Evolutionary conservation across 129 eudicot genomes (phyloP), one percentile per base, ranked within the genome.

Genomic region (Tanacetum coccineum): DNA sequence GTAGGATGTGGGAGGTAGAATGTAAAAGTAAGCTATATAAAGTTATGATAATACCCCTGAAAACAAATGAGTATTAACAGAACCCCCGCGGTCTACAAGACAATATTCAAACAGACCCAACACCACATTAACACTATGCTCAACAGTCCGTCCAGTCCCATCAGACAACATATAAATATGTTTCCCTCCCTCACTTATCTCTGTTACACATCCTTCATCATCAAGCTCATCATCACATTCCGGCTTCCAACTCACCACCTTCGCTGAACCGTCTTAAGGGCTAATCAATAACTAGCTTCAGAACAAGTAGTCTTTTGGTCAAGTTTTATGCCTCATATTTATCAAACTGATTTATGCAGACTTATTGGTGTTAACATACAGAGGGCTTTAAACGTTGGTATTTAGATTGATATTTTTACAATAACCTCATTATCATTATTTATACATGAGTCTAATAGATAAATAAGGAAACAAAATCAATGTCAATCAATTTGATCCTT

Each of bases 71-170:
- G 98, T 92, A 51, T 62, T 83, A 40, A 92, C 91, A 6, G 96
- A 79, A 77, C 98, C 87, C 30, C 71, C 95, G 32, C 81, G 87
- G 71, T 92, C 98, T 39, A 83, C 91, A 83, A 92, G 77, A 59
- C 98, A 88, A 62, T 87, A 69, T 13, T 92, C 96, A 40, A 88
- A 88, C 68, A 87, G 96, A 36, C 95, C 98, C 59, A 92, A 82
- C 67, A 96, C 98, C 25, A 95, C 96, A 48, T 57, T 92, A 2
- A 92, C 96, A 9, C n/a, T n/a, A n/a, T n/a, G n/a, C n/a, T n/a
- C n/a, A n/a, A n/a, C n/a, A n/a, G n/a, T n/a, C n/a, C n/a, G 88
- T 17, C 98, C 96, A 0, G 98, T 92, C 14, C 96, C 98, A 71
- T 92, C 98, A 3, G 98, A 92, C 13, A 92, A 87, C 91, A 92